Evolutionary conservation across 1,139 yeast genomes (phyloP), one percentile per base, ranked within the genome.

Genomic region (Suhomyces chickasaworum): DNA sequence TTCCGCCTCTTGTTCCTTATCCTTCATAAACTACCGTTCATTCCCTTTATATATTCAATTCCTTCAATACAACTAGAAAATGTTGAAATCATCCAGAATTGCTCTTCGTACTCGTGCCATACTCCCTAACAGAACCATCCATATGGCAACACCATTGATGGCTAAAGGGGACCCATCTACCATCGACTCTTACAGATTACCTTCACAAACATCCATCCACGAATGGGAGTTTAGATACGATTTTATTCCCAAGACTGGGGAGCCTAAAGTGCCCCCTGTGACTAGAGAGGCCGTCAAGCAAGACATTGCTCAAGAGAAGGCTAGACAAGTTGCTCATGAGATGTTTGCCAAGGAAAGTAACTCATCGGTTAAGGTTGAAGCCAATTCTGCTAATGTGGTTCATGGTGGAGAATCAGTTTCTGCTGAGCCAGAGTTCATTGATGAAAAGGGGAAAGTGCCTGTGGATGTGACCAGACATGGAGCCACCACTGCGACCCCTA

Each of bases 211-310:
- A 2, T 74, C 78, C 30, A 71, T 75, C 57, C 68, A 67, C 56
- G 75, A 78, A 60, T 68, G 75, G 73, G 80, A 72, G 54, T 79
- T 78, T 65, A 78, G 75, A 56, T 78, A 79, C 57, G 79, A 75
- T 57, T 75, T 71, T 51, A 67, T 73, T 45, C 79, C 79, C 20
- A 72, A 70, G 53, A 67, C 66, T 13, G 46, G 69, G 9, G 73
- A 73, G 44, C 77, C 81, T 17, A 75, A 78, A 59, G 72, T 78
- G 20, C 83, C 84, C 7, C 80, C 83, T 4, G 65, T 78, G 45
- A 73, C 78, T 42, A 66, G 70, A 20, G 78, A 77, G 52, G 83
- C 83, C 1, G 75, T 78, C 34, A 66, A 72, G 51, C 79, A 72
- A 49, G 79, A 75, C 53, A 69, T 73, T 54, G 80, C 79, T 32